Percentiles rank a stretch among this genome's conserved stretches.
These are phyloP conservation scores for Sicyos edulis DNA, from an alignment of 306 rosid species.

Conservation along the genomic window DNA sequence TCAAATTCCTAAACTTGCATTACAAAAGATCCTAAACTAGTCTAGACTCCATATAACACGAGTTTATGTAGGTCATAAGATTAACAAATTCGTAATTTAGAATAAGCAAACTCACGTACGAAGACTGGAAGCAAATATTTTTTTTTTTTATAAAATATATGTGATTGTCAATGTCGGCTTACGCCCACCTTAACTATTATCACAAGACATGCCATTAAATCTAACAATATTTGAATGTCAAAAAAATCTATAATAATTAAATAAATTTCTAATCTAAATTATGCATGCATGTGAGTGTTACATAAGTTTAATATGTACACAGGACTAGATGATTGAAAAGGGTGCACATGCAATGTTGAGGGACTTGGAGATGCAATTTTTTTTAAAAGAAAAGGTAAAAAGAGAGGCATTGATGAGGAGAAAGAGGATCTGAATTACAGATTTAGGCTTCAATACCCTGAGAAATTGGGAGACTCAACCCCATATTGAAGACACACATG, in stretches of 20 bases:
- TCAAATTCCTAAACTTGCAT: too few relatives aligned
- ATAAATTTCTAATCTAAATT: background rate
- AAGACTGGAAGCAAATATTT: too few relatives aligned
- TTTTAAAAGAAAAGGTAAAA: background rate
- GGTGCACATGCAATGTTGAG: constrained; percentile 14
- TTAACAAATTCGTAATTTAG: background rate
- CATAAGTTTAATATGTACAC: background rate
- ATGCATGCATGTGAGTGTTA: constrained; percentile 11
- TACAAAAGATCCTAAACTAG: too few relatives aligned
- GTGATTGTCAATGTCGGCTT: too few relatives aligned
- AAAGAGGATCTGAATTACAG: constrained; percentile 12
- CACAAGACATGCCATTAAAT: too few relatives aligned
- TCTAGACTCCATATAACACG: background rate
- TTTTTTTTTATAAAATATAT: too few relatives aligned
- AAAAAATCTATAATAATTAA: too few relatives aligned
- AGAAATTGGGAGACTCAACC: constrained; percentile 15
- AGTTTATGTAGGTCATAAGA: background rate
- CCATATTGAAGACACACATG: constrained; percentile 9
- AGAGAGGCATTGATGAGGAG: constrained; percentile 7
- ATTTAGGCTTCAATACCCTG: background rate
- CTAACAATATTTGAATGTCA: too few relatives aligned
- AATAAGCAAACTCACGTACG: too few relatives aligned
- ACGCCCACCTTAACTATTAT: too few relatives aligned
- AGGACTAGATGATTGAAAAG: background rate
- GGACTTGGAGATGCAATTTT: background rate